Evolutionary conservation across 768 basidiomycete species (phyloP), one percentile per base, ranked within the genome.

Genomic region (Boletales sp.): DNA sequence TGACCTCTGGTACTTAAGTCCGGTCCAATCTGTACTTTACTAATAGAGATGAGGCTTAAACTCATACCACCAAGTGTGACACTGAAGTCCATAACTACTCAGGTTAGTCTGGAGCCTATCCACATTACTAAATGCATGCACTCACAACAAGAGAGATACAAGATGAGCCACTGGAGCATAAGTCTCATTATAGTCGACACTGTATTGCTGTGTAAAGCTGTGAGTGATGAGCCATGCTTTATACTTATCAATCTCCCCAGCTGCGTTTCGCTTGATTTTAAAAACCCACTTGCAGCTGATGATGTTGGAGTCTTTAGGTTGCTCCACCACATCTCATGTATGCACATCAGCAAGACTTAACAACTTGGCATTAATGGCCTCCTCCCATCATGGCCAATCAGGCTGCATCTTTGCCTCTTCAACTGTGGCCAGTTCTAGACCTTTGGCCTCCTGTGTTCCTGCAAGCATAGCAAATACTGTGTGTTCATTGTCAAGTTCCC

Each of bases 221-320:
- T 30, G 29, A 0, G 41, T 30, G 1, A 52, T 18, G 0, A 52
- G 18, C 5, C n/a, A 6, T 0, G n/a, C 47, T 4, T 31, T 19
- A 37, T 52, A 48, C 5, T 27, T 18, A 10, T 48, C 24, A 3
- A 52, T 30, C 3, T 52, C 19, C 3, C 47, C 31, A 0, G 32
- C 43, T 0, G 36, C 17, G 5, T 48, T 43, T 32, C 48, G 48
- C 11, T 48, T 52, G 2, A 44, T 42, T 5, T 43, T 38, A 31
- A 52, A 52, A 17, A 51, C 50, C 50, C 46, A 52, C 29, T 52
- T 48, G 17, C 37, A 15, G 15, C 34, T 18, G 4, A 52, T n/a
- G 0, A 42, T 8, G n/a, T 42, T 42, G n/a, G n/a, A 30, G 15
- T 15, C 15, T 9, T 30, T 40, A 10, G 27, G 41, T 2, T 15